Conservation (phyloP, 2,329 filamentous ascomycete genomes). For the Pseudocercospora fijiensis region DNA sequence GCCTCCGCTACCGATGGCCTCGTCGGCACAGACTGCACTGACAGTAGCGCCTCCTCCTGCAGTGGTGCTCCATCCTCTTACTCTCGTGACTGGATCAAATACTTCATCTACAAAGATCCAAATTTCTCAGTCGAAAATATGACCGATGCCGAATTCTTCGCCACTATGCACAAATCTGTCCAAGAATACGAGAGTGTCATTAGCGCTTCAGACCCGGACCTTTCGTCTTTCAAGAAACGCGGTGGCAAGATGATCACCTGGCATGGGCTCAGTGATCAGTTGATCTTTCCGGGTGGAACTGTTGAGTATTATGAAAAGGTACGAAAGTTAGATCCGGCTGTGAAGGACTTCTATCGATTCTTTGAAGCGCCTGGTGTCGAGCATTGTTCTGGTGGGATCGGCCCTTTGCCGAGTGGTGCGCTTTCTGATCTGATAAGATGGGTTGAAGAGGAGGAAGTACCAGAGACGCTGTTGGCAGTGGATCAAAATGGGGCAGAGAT, state of each 20-base stretch:
- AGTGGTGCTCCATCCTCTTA: conserved; percentile 33
- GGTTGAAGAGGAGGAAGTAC: conserved; percentile 36
- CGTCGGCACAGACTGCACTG: conserved; percentile 29
- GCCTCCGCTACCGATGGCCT: conserved; percentile 25
- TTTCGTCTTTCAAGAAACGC: conserved; percentile 38
- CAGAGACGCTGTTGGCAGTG: conserved; percentile 23
- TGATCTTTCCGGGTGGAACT: conserved; percentile 42
- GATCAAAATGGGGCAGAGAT: background rate
- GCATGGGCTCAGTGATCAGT: conserved; percentile 44
- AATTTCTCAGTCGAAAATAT: conserved; percentile 38
- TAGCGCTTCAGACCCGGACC: conserved; percentile 41
- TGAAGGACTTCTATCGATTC: conserved; percentile 40
- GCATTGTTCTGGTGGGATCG: conserved; percentile 41
- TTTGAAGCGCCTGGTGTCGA: conserved; percentile 44
- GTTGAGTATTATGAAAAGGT: conserved; percentile 42
- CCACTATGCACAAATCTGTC: conserved; percentile 24
- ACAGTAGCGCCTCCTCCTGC: conserved; percentile 23
- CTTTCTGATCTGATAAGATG: conserved; percentile 29
- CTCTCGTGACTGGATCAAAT: conserved; percentile 37
- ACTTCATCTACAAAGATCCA: conserved; percentile 38
- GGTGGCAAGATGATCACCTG: conserved; percentile 48
- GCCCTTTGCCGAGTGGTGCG: conserved; percentile 26
- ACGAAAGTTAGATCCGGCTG: conserved; percentile 28
- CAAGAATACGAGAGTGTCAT: conserved; percentile 40
- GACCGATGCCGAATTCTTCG: conserved; percentile 31